Evolutionary conservation across 1,139 yeast genomes (phyloP), one percentile per base, ranked within the genome.

Genomic region (Scheffersomyces titani): DNA sequence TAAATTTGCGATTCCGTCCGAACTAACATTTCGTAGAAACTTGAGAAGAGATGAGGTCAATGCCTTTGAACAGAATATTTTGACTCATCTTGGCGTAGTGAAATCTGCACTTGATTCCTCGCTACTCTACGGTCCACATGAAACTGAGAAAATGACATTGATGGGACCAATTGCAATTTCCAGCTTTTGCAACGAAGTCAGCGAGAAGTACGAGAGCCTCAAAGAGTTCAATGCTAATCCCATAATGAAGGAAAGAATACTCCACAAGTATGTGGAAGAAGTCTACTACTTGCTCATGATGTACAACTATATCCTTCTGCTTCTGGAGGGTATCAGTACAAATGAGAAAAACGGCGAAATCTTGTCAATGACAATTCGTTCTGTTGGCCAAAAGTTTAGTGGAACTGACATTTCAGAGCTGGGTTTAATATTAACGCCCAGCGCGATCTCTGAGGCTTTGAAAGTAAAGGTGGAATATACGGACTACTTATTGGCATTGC

Each of bases 401-500:
- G 40, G 11, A 7, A 16, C 40, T 30, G 36, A 4, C 6, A 22
- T 5, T 24, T 2, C 40, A 30, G 40, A 30, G 13, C 40, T 30
- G 16, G 40, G 40, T 2, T 64, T 66, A 24, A 60, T 70, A 16
- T 57, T 65, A 56, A 63, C 69, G 2, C 73, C 74, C 0, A 52
- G 52, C 5, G 69, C 68, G 47, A 54, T 69, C n/a, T 44, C 49
- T 11, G 24, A 30, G n/a, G 19, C 59, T 4, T 58, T 70, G 49
- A 55, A 54, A 1, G 50, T 60, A 13, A 61, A 57, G 5, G 55
- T 69, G 7, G 71, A 70, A 55, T 71, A 70, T 56, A 56, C 57
- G 16, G 59, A 63, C 51, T 73, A 73, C 53, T 61, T 73, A 36
- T 51, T 70, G 49, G 68, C 71, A 2, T 57, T 72, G 46, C 63